Percentiles rank a stretch among this genome's conserved stretches.
phyloP scores from a whole-genome alignment of 1,284 basidiomycete species.

The Porodaedalea pini region DNA sequence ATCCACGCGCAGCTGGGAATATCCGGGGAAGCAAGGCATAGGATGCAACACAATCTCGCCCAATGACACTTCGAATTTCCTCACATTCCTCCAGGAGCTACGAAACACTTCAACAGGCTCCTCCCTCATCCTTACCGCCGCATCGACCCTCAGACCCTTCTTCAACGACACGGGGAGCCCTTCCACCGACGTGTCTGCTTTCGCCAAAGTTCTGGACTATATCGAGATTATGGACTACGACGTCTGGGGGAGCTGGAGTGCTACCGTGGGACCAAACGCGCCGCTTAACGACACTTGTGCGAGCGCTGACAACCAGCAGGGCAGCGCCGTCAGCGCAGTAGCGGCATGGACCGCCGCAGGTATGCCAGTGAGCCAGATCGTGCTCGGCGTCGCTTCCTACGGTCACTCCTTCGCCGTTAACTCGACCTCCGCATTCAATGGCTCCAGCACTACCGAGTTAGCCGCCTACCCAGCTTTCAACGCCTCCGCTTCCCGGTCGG shows the following conservation, averaged over 20 bases:
- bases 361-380: constrained; percentile 74
- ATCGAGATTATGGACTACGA: constrained; percentile 90
- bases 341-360: constrained; percentile 73
- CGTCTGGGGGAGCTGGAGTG: constrained; percentile 57
- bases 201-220: constrained; percentile 72
- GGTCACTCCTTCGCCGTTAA: constrained; percentile 57
- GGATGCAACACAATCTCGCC: constrained; percentile 64
- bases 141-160: constrained; percentile 69
- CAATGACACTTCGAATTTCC: constrained; percentile 68
- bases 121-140: constrained; percentile 71
- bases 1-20: constrained; percentile 75
- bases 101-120: constrained; percentile 53
- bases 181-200: constrained; percentile 63
- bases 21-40: constrained; percentile 66
- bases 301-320: constrained; percentile 53
- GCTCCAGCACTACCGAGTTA: constrained; percentile 31
- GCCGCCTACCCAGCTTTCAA: constrained; percentile 50
- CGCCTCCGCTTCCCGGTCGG: constrained; percentile 42
- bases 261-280: constrained; percentile 71
- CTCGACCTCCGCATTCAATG: constrained; percentile 37
- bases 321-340: constrained; percentile 75
- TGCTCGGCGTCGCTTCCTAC: constrained; percentile 80
- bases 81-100: constrained; percentile 72
- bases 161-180: constrained; percentile 53
- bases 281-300: constrained; percentile 78